phyloP scores from a whole-genome alignment of 495 filamentous ascomycete species.

The Hypoxylon rickii region DNA sequence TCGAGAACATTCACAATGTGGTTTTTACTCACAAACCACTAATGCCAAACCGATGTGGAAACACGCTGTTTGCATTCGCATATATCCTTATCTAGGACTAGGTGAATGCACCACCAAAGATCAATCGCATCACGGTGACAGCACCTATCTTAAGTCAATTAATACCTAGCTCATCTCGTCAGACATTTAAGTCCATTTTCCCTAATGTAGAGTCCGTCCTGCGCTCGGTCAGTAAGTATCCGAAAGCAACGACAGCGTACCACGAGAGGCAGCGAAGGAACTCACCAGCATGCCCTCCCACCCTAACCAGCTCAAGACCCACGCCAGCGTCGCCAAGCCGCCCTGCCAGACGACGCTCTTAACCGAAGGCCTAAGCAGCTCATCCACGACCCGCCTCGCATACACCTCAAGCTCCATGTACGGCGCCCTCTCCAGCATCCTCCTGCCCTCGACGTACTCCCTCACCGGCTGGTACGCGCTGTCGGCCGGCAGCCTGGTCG shows the following conservation, averaged over 20 bases:
- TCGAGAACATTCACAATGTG: constrained; percentile 37
- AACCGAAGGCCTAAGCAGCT: constrained; percentile 19
- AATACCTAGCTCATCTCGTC: no score
- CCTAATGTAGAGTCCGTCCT: constrained; percentile 20
- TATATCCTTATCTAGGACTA: no score
- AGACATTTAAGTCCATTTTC: constrained; percentile 12
- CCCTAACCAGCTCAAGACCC: constrained; percentile 36
- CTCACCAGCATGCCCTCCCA: constrained; percentile 39
- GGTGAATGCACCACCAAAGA: no score
- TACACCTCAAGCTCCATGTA: constrained; percentile 18
- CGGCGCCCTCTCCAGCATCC: constrained; percentile 13
- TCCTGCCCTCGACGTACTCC: constrained; percentile 34
- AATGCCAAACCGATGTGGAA: constrained; percentile 6
- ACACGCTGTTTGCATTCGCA: not conserved
- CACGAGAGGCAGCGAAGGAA: not conserved
- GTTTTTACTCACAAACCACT: constrained; percentile 43
- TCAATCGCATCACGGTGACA: no score
- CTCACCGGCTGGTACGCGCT: constrained; percentile 30
- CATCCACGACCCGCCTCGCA: constrained; percentile 21
- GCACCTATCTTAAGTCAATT: no score
- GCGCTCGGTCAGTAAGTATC: not conserved
- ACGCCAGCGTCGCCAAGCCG: constrained; percentile 21
- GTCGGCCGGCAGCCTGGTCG: constrained; percentile 26
- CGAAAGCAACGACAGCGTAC: no score
- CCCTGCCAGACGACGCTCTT: constrained; percentile 32